phyloP scores from a whole-genome alignment of 148 eudicot genomes.

The Rhododendron williamsianum region DNA sequence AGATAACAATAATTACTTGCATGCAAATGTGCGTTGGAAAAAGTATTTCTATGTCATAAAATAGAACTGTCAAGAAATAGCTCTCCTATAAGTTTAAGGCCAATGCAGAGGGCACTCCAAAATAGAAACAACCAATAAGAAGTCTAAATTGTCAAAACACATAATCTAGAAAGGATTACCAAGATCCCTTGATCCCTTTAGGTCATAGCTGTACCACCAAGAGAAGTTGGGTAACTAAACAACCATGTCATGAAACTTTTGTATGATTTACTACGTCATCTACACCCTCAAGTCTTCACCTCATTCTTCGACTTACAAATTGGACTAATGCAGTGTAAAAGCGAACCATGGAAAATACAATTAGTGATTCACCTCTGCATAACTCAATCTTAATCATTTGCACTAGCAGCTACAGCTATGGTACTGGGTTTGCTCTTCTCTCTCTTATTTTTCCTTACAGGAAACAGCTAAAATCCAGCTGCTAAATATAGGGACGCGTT shows the following conservation, averaged over 20 bases:
- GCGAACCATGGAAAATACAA: neutral
- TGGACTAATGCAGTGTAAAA: neutral
- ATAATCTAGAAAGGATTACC: neutral
- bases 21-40: neutral
- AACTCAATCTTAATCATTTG: neutral
- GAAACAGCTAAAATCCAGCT: neutral
- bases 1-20: neutral
- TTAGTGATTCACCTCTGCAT: neutral
- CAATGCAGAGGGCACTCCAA: neutral
- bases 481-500: no score
- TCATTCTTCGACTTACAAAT: neutral
- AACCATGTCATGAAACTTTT: neutral
- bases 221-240: neutral
- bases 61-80: neutral
- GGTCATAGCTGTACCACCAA: neutral
- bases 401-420: neutral
- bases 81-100: neutral
- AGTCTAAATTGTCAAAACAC: neutral
- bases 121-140: conserved; percentile 1
- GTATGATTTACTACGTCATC: neutral
- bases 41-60: neutral
- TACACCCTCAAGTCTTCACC: neutral
- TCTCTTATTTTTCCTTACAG: neutral
- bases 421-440: neutral
- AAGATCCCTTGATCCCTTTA: neutral